Evolutionary conservation across 2,329 filamentous ascomycete species (phyloP), one percentile per base, ranked within the genome.

Genomic region (Colletotrichum ledebouriae): DNA sequence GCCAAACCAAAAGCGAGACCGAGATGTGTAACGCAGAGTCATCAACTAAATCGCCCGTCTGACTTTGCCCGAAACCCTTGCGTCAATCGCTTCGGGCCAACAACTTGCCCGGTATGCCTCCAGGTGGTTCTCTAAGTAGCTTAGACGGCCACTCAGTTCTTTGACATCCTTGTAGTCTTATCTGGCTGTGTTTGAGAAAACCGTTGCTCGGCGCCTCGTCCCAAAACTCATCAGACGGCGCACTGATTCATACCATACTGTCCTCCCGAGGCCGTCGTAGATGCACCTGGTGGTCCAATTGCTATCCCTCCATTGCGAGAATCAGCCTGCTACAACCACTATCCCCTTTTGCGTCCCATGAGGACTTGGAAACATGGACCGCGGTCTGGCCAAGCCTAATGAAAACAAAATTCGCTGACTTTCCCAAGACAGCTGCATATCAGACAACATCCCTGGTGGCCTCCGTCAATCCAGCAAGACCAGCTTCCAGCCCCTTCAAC

Each of bases 151-250:
- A 58, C 15, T 39, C 10, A 29, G 33, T 13, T 59, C 53, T 59
- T 68, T 58, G 53, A 55, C 60, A 25, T 44, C 37, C 25, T 53
- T 49, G 53, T 12, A 34, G 42, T 34, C 34, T 6, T 64, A 22
- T 33, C 61, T 68, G 34, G 59, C 25, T 44, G 11, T 55, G 65
- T 68, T 65, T 68, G 29, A 50, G 41, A 60, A 60, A 65, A 10
- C 34, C 65, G 55, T 68, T 65, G 42, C 61, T 33, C 55, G 17
- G 55, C 50, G 20, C 41, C 47, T 42, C 65, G 25, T 64, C 60
- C 25, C 12, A 55, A 11, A 12, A 39, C 15, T 46, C 20, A 29
- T 65, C 12, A 29, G 65, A 59, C 39, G 60, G 49, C 55, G 39
- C 20, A 29, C 39, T 3, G 3, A 5, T 25, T 22, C 7, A 12